Base-by-base conservation (phyloP, 805 yeast species). In the Myxozyma sirexii region DNA sequence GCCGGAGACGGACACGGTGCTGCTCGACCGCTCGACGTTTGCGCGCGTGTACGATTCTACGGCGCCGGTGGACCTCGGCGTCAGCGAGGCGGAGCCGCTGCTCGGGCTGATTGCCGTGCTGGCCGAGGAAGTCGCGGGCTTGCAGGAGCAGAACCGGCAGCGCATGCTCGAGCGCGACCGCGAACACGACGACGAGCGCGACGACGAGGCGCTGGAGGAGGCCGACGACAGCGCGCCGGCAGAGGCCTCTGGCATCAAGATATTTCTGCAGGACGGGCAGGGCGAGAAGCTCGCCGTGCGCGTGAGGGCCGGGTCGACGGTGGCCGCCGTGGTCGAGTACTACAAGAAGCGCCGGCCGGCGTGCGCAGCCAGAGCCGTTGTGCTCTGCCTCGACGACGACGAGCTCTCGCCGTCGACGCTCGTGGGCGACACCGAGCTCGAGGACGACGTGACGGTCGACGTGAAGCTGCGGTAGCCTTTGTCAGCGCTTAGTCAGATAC, bases 391-490 rank as follows among this genome's bases (percentile, higher is more conserved):
- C 37, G 67, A 64, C 42, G 60, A 59, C 47, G 67, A 64, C 42
- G 33, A 31, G 21, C 31, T 64, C 15, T 38, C 24, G 1, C 42
- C 48, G 29, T 24, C n/a, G 13, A 19, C 27, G n/a, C 38, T 35
- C 15, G 62, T 64, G 15, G 39, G 19, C 6, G 63, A 59, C 12
- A 53, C 62, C 15, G 67, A 64, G 33, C 35, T 64, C 29, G 67
- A 64, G 43, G 67, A 64, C 38, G 67, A 64, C 35, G 55, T 52
- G 41, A 63, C 67, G 21, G 53, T 64, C 41, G 67, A 64, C 33
- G 67, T 64, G 12, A 29, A 47, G 13, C 52, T 62, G 23, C 47
- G 64, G 13, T 42, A 17, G 27, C 15, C 4, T 4, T 8, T 2
- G n/a, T 41, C 24, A 41, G 2, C 45, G 3, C 3, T 21, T 19